Percentiles rank a stretch among this genome's conserved stretches.
Evolutionary conservation across 2,329 filamentous ascomycete species (phyloP).

Genomic region (Orbilia blumenaviensis): DNA sequence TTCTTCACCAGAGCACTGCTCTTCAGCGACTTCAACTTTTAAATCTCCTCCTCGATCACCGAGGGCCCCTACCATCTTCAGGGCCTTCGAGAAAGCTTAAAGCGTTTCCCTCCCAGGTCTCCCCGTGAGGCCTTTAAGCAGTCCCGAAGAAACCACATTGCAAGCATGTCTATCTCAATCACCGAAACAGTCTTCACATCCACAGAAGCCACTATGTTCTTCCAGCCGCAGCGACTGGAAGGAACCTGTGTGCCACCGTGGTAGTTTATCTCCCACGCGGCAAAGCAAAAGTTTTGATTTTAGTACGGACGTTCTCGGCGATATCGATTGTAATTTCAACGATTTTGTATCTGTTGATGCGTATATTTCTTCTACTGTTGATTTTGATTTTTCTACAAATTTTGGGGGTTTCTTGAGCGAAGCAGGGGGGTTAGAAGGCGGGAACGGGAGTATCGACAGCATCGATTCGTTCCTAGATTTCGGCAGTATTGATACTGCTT

Average conservation of each 20-base stretch:
- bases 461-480: slow-evolving; percentile 33
- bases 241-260: slow-evolving; percentile 43
- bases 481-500: slow-evolving; percentile 27
- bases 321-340: slow-evolving; percentile 50
- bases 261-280: slow-evolving; percentile 20
- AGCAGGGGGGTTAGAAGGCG: background rate
- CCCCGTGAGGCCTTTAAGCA: slow-evolving; percentile 46
- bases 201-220: slow-evolving; percentile 27
- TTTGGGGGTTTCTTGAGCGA: background rate
- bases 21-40: slow-evolving; percentile 27
- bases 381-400: slow-evolving; percentile 24
- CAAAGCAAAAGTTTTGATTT: slow-evolving; percentile 23
- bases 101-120: slow-evolving; percentile 34
- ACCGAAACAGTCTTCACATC: background rate
- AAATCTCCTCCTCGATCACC: slow-evolving; percentile 8
- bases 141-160: slow-evolving; percentile 30
- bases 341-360: slow-evolving; percentile 46
- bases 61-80: slow-evolving; percentile 4
- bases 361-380: slow-evolving; percentile 27
- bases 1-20: slow-evolving; percentile 39
- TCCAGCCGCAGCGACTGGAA: slow-evolving; percentile 46
- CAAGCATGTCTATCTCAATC: slow-evolving; percentile 35
- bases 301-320: slow-evolving; percentile 10
- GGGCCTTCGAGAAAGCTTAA: slow-evolving; percentile 27
- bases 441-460: background rate